These are phyloP conservation scores for Prunus yedoensis DNA, from an alignment of 331 rosid genomes.

Conservation along the genomic window DNA sequence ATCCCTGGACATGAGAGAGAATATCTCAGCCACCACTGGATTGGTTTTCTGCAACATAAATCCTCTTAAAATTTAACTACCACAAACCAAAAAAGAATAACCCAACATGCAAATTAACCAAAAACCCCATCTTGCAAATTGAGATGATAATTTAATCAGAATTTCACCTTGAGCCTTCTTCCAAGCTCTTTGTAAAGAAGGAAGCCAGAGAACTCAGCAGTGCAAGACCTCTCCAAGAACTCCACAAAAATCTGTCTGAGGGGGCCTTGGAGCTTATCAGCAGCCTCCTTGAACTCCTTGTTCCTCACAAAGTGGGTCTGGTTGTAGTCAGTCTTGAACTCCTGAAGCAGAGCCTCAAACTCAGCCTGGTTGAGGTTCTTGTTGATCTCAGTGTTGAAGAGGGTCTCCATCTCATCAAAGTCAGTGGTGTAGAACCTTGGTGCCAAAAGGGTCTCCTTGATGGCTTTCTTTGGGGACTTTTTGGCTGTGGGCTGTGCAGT, in stretches of 20 bases:
- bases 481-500: slow-evolving; percentile 31
- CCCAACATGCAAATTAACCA: background rate
- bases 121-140: no score
- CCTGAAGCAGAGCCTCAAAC: slow-evolving; percentile 91
- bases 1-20: slow-evolving; percentile 99
- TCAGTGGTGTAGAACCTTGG: slow-evolving; percentile 98
- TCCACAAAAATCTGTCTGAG: slow-evolving; percentile 93
- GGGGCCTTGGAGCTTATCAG: slow-evolving; percentile 85
- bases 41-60: slow-evolving; percentile 82
- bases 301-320: slow-evolving; percentile 96
- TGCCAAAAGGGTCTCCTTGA: slow-evolving; percentile 84
- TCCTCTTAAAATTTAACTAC: background rate
- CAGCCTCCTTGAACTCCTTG: slow-evolving; percentile 98
- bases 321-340: slow-evolving; percentile 92
- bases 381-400: slow-evolving; percentile 96
- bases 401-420: slow-evolving; percentile 95
- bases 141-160: background rate
- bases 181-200: slow-evolving; percentile 98
- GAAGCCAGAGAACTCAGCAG: slow-evolving; percentile 98
- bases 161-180: slow-evolving; percentile 77
- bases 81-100: background rate
- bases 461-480: slow-evolving; percentile 57
- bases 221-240: slow-evolving; percentile 96
- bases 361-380: slow-evolving; percentile 74
- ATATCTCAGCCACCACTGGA: slow-evolving; percentile 98